Evolutionary conservation across 371 early-diverging fungal genomes (phyloP).

Genomic region (Syncephalastrum monosporum): DNA sequence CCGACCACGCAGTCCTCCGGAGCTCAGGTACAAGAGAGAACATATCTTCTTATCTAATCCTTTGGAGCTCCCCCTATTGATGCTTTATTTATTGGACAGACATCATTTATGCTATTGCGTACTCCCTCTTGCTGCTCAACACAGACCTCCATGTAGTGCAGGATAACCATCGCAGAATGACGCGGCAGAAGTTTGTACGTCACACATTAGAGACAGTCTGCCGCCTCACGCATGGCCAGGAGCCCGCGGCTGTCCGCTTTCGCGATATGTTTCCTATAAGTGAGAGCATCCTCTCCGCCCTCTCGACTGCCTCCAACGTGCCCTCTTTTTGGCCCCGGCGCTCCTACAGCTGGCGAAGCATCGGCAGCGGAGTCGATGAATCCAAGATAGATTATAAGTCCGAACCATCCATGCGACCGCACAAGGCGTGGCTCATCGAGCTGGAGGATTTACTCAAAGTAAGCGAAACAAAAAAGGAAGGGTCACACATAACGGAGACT

Average conservation of each 20-base stretch:
- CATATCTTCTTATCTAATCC: too few species aligned
- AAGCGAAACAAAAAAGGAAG: not conserved
- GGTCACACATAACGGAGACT: too few species aligned
- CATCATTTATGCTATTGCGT: constrained; percentile 81
- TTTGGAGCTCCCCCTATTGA: not conserved
- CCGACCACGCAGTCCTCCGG: constrained; percentile 39
- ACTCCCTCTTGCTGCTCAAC: constrained; percentile 85
- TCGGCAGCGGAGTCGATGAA: not conserved
- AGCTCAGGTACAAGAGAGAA: constrained; percentile 33
- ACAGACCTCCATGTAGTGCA: constrained; percentile 89
- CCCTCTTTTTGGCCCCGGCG: not conserved
- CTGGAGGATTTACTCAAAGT: constrained; percentile 29
- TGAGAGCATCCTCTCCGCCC: constrained; percentile 9
- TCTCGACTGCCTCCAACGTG: constrained; percentile 11
- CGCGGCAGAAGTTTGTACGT: constrained; percentile 54
- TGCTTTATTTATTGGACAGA: constrained; percentile 22
- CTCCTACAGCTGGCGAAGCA: not conserved
- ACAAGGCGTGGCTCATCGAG: constrained; percentile 25
- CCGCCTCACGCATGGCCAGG: constrained; percentile 1
- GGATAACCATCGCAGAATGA: constrained; percentile 57
- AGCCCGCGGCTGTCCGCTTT: not conserved
- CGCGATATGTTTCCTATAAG: constrained; percentile 3
- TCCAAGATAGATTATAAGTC: too few species aligned
- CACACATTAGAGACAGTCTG: constrained; percentile 54
- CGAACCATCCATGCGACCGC: not conserved